These are phyloP conservation scores for Polytrichum formosum DNA, from an alignment of 225 moss, liverwort and hornwort species.

Conservation along the genomic window DNA sequence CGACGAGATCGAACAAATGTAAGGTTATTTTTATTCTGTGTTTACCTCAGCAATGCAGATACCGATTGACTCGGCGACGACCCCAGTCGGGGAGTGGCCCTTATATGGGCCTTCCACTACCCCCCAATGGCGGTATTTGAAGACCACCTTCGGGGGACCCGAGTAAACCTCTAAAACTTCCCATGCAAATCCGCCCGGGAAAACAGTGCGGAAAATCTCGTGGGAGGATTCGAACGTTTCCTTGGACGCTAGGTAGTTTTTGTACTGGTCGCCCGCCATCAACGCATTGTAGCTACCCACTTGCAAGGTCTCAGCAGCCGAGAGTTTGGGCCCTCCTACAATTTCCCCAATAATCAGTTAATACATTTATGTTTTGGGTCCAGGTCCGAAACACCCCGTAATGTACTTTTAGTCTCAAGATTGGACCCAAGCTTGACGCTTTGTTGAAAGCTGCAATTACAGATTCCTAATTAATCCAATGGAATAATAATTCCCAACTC, in stretches of 20 bases:
- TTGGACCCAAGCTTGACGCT: too few relatives aligned
- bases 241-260: slow-evolving; percentile 44
- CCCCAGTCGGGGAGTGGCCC: slow-evolving; percentile 51
- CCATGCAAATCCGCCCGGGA: slow-evolving; percentile 78
- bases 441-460: too few relatives aligned
- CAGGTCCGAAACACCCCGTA: too few relatives aligned
- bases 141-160: slow-evolving; percentile 66
- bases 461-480: too few relatives aligned
- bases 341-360: too few relatives aligned
- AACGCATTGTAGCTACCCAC: slow-evolving; percentile 79
- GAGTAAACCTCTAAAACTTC: slow-evolving; percentile 83
- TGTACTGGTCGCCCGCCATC: slow-evolving; percentile 43
- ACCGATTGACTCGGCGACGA: slow-evolving; percentile 51
- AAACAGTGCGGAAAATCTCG: slow-evolving; percentile 61
- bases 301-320: slow-evolving; percentile 48
- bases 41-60: slow-evolving; percentile 58
- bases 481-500: too few relatives aligned
- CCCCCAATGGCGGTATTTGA: slow-evolving; percentile 80
- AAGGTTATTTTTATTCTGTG: background rate
- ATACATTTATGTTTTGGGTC: too few relatives aligned
- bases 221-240: slow-evolving; percentile 83
- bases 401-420: too few relatives aligned
- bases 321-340: slow-evolving; percentile 54
- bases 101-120: slow-evolving; percentile 52
- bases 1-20: background rate